phyloP scores from a whole-genome alignment of 2,329 filamentous ascomycete genomes.

The Beauveria rudraprayagi region DNA sequence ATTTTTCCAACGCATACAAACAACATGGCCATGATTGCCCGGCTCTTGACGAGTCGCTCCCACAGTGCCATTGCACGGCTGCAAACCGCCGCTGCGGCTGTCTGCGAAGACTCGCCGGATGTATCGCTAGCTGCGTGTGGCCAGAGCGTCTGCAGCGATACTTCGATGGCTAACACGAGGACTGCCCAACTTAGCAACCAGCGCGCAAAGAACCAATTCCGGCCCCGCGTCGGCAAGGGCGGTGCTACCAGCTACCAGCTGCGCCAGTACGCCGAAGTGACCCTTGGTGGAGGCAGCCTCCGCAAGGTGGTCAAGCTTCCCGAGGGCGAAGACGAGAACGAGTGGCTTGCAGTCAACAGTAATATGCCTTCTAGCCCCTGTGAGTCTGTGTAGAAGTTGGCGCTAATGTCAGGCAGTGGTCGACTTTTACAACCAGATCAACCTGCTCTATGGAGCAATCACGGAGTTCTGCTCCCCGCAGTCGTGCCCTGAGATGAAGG shows the following conservation, averaged over 20 bases:
- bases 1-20: neutral
- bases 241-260: conserved; percentile 85
- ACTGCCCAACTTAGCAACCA: conserved; percentile 55
- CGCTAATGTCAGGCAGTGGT: conserved; percentile 57
- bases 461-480: conserved; percentile 98
- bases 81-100: conserved; percentile 24
- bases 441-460: conserved; percentile 95
- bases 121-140: conserved; percentile 4
- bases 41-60: conserved; percentile 26
- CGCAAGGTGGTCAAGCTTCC: conserved; percentile 94
- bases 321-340: conserved; percentile 94
- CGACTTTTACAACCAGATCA: conserved; percentile 99
- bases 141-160: conserved; percentile 3
- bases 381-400: neutral
- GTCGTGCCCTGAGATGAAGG: conserved; percentile 98
- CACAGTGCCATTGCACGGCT: conserved; percentile 24
- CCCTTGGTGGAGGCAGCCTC: conserved; percentile 86
- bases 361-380: conserved; percentile 22
- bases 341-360: conserved; percentile 98
- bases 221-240: conserved; percentile 79
- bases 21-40: conserved; percentile 18
- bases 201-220: conserved; percentile 83
- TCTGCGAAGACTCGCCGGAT: conserved; percentile 21
- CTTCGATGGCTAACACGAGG: conserved; percentile 23
- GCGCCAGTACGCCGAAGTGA: conserved; percentile 96